Evolutionary conservation across 192 early-diverging fungal genomes (phyloP), one percentile per base, ranked within the genome.

Genomic region (Backusella morwellensis): DNA sequence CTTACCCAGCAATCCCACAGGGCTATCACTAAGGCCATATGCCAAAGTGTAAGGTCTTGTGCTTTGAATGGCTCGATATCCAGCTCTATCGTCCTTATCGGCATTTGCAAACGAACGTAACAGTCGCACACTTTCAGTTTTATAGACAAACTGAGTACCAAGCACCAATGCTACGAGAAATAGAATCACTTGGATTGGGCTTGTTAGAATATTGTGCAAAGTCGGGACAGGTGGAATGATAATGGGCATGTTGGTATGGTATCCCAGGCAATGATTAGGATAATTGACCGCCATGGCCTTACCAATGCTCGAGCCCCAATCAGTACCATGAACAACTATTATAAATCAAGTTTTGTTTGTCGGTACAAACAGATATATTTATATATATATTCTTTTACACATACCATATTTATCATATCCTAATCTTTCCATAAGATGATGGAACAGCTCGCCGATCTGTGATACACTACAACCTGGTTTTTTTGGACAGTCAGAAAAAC

Each of bases 401-500:
- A 14, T 63, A 56, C 72, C 35, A 19, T 80, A 76, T 40, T 72
- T 71, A 11, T 32, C 29, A 72, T 76, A 77, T 14, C 82, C 82
- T 9, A 83, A 47, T 41, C 75, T 66, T 21, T 75, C 7, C 82
- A 83, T 83, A 6, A 83, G 72, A 3, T 59, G 29, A 44, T 83
- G 73, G 44, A 83, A n/a, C 0, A 68, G 72, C 0, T 75, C 66
- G 0, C 76, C 34, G 9, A 77, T 75, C 34, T 70, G 40, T 36
- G 67, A 34, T 15, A 21, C 32, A 26, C 59, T 41, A 29, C 52
- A 80, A 3, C 78, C 82, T 1, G 78, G 69, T 12, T 41, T 59
- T 42, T 80, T 77, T 6, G 82, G 78, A 17, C 77, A 66, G 26
- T 76, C 70, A 21, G 85, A 88, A 77, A 87, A 90, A 1, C 90